Evolutionary conservation across 345 rosid genomes (phyloP), one percentile per base, ranked within the genome.

Genomic region (Boechera stricta): DNA sequence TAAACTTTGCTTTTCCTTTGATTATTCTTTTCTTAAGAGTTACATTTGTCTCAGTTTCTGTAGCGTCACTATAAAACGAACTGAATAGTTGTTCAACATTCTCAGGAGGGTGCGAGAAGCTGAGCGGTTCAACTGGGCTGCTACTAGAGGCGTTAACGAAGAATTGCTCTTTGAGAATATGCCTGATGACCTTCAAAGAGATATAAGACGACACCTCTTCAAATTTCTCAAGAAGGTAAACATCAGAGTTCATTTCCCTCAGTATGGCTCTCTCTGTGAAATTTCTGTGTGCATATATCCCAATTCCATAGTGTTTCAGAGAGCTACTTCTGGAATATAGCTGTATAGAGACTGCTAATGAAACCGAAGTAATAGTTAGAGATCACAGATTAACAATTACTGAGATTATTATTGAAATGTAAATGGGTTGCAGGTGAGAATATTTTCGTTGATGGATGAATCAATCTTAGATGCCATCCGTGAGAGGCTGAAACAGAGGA

Each of bases 111-210:
- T 94, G 36, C 76, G 82, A 66, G 86, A 85, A 77, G 94, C 98
- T 74, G 98, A 94, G 83, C 80, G 92, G 55, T 91, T 87, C 55
- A 79, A 80, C 76, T 94, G 97, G 97, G 91, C 96, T 69, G 92
- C 95, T 26, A 91, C 96, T 4, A 88, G 97, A 87, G 98, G 98
- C 26, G 91, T 90, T 56, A 87, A 90, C 55, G 98, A 90, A 78
- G 93, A 82, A 44, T 56, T 73, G 80, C 91, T 91, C 7, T 69
- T 94, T 58, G 85, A 86, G 72, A 87, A 87, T 82, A 81, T 94
- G 84, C 96, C 98, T 2, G 98, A 94, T 76, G 97, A 91, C 66
- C 86, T 94, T 72, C 97, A 87, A 64, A 87, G 89, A 82, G 96
- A 94, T n/a, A 89, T 94, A 80, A 85, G 93, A 78, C 87, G 93